phyloP scores from a whole-genome alignment of 1,284 basidiomycete species.

The Trichosporon sp. region DNA sequence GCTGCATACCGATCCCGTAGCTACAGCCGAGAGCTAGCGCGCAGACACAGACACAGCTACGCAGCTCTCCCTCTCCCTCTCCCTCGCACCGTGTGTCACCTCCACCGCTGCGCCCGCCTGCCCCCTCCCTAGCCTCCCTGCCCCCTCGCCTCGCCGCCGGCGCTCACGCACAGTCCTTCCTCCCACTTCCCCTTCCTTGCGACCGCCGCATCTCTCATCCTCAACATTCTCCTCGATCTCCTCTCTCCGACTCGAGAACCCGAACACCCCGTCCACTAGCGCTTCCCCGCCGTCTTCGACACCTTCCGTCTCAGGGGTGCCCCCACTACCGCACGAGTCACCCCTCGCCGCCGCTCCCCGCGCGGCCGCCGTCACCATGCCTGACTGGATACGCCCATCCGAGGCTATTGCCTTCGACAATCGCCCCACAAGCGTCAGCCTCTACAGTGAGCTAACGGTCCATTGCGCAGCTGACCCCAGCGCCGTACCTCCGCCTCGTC shows the following conservation, averaged over 20 bases:
- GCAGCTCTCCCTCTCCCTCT: neutral
- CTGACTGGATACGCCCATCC: conserved; percentile 1
- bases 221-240: neutral
- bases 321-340: neutral
- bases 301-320: neutral
- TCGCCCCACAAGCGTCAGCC: neutral
- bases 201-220: neutral
- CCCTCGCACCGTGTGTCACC: no score
- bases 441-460: neutral
- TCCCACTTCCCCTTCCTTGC: neutral
- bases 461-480: neutral
- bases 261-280: neutral
- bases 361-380: neutral
- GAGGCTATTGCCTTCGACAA: conserved; percentile 4
- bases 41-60: neutral
- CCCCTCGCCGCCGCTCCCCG: neutral
- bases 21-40: neutral
- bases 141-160: neutral
- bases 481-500: neutral
- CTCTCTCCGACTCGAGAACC: neutral
- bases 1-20: neutral
- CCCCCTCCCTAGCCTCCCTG: neutral
- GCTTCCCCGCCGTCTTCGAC: neutral
- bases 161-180: neutral
- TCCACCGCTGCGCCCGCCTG: neutral